phyloP scores from a whole-genome alignment of 73 alveolate genomes.

The Paramecium caudatum region DNA sequence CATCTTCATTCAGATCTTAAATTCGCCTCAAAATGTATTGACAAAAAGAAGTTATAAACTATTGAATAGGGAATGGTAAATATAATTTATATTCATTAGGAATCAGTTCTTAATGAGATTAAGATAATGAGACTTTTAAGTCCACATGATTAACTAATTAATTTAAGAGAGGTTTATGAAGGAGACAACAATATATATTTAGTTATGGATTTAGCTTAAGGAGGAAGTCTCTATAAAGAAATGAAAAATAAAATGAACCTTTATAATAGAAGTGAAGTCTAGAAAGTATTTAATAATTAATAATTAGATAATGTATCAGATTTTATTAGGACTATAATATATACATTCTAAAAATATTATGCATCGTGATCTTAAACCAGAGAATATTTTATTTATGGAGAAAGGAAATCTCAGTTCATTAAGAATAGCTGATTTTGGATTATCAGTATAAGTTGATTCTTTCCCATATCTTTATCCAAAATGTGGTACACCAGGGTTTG shows the following conservation, averaged over 20 bases:
- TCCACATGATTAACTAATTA: conserved; percentile 72
- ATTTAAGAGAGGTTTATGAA: conserved; percentile 90
- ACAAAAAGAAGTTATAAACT: conserved; percentile 55
- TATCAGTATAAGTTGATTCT: conserved; percentile 30
- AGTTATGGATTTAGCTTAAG: conserved; percentile 85
- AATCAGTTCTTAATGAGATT: conserved; percentile 70
- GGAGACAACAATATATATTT: conserved; percentile 94
- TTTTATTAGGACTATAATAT: conserved; percentile 63
- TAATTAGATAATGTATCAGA: conserved; percentile 61
- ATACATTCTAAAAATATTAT: conserved; percentile 69
- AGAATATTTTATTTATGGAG: conserved; percentile 68
- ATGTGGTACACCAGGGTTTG: conserved; percentile 88
- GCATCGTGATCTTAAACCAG: conserved; percentile 79
- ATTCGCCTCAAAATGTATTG: conserved; percentile 75
- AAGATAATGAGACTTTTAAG: conserved; percentile 67
- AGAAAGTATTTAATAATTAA: conserved; percentile 1
- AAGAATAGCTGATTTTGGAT: conserved; percentile 75
- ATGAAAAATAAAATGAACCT: conserved; percentile 48
- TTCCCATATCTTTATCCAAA: conserved; percentile 69
- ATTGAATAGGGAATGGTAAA: conserved; percentile 73
- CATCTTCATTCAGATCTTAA: conserved; percentile 66
- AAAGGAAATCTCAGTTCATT: conserved; percentile 54
- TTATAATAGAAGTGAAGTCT: conserved; percentile 56
- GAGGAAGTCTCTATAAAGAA: conserved; percentile 54
- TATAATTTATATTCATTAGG: background rate